These are phyloP conservation scores for Stramenopiles sp. DNA, from an alignment of 352 stramenopile species.

Conservation along the genomic window DNA sequence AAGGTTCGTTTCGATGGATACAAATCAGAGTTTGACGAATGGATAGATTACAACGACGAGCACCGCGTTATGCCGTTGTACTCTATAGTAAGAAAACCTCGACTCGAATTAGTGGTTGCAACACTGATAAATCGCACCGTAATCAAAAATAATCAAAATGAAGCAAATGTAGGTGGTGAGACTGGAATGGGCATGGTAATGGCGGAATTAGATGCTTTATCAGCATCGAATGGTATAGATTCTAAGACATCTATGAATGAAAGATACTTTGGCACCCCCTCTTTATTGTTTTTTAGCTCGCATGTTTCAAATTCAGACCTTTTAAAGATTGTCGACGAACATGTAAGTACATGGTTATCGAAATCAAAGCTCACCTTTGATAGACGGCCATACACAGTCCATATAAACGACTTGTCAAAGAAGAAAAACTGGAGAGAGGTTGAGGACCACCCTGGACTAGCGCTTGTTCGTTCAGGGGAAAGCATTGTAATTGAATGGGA, in stretches of 20 bases:
- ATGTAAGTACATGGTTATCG: background rate
- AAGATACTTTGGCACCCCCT: conserved; percentile 8
- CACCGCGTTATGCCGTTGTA: background rate
- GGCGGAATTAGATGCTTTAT: background rate
- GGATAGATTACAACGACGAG: background rate
- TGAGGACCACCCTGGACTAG: background rate
- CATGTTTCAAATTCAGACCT: background rate
- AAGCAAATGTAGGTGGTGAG: background rate
- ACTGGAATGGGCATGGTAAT: background rate
- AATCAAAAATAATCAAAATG: background rate
- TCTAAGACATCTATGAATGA: no score
- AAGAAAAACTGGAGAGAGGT: background rate
- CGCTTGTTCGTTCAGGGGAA: background rate
- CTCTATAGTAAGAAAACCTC: background rate
- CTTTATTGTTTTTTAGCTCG: conserved; percentile 3
- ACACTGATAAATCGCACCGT: background rate
- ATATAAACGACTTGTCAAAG: background rate
- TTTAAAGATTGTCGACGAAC: background rate
- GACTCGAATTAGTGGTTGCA: background rate
- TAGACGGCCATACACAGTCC: background rate
- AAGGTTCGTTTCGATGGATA: conserved; percentile 4
- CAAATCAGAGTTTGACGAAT: background rate
- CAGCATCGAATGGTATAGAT: background rate
- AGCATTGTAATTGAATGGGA: conserved; percentile 8
- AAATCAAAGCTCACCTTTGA: background rate